Evolutionary conservation across 1,139 yeast species (phyloP).

Genomic region (Wickerhamomyces sp.): DNA sequence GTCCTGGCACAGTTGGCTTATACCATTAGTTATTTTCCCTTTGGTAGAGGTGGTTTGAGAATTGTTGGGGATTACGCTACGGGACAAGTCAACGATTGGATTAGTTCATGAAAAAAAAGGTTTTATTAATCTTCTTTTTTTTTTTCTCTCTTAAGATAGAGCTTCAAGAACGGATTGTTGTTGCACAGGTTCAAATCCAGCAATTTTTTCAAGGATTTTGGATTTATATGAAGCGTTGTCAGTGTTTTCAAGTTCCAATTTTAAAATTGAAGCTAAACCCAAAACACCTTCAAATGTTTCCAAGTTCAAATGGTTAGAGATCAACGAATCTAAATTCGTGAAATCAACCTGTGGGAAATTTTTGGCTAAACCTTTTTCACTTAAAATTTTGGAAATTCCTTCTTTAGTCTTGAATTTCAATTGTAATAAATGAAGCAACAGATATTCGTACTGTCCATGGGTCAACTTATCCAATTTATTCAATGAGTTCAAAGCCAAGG

Average conservation of each 20-base stretch:
- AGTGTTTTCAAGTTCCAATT: conserved; percentile 11
- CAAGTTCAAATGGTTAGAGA: conserved; percentile 10
- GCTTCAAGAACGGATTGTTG: conserved; percentile 1
- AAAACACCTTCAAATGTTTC: conserved; percentile 9
- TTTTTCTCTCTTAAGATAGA: too few relatives aligned
- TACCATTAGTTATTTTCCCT: conserved; percentile 58
- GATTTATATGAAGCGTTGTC: conserved; percentile 13
- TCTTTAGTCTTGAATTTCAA: conserved; percentile 18
- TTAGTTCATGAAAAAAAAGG: conserved; percentile 35
- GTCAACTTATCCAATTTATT: conserved; percentile 26
- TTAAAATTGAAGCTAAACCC: conserved; percentile 15
- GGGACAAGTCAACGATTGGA: conserved; percentile 56
- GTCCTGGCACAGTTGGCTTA: conserved; percentile 49
- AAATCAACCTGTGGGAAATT: conserved; percentile 22
- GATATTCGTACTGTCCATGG: conserved; percentile 12
- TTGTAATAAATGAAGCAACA: conserved; percentile 14
- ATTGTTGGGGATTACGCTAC: conserved; percentile 52
- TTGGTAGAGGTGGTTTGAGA: conserved; percentile 51
- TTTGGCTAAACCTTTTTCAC: conserved; percentile 29
- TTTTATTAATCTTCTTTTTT: too few relatives aligned
- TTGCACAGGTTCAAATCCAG: conserved; percentile 16
- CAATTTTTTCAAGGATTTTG: conserved; percentile 7
- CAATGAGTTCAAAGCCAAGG: conserved; percentile 39
- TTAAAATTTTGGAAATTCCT: conserved; percentile 30
- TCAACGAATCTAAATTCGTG: conserved; percentile 9